A percentile compares a stretch with the other conserved stretches of the same genome.
Evolutionary conservation across 306 rosid species (phyloP).

Genomic region (Cucurbita argyrosperma): DNA sequence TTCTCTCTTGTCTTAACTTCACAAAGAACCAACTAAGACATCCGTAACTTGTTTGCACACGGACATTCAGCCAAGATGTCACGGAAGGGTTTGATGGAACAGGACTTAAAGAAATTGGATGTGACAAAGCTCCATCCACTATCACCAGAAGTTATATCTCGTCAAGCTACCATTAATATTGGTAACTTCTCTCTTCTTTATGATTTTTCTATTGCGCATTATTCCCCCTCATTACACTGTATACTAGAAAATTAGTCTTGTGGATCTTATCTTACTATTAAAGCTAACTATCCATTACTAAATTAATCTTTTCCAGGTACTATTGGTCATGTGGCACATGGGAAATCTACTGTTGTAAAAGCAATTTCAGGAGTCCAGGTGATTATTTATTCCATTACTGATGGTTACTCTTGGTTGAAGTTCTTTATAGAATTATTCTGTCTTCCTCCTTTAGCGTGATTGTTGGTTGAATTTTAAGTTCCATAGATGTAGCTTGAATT

Average conservation of each 20-base stretch:
- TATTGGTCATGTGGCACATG: slow-evolving; percentile 98
- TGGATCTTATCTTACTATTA: neutral
- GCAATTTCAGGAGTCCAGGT: slow-evolving; percentile 99
- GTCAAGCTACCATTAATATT: slow-evolving; percentile 88
- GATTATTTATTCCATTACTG: neutral
- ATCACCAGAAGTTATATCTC: slow-evolving; percentile 90
- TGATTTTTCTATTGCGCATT: neutral
- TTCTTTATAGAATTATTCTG: slow-evolving; percentile 31
- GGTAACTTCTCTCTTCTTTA: slow-evolving; percentile 28
- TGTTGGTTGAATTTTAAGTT: neutral
- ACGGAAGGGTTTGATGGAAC: slow-evolving; percentile 89
- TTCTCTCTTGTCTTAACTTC: neutral
- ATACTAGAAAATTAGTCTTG: neutral
- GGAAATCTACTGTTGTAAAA: slow-evolving; percentile 88
- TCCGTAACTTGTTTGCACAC: neutral
- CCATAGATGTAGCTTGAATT: neutral
- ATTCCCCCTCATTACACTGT: neutral
- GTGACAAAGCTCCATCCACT: slow-evolving; percentile 77
- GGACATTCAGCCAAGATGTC: slow-evolving; percentile 41
- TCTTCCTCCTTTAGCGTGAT: neutral
- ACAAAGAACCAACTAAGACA: neutral
- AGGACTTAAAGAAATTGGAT: slow-evolving; percentile 81
- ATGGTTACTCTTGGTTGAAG: neutral
- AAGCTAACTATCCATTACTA: neutral
- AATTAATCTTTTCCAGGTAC: slow-evolving; percentile 41